Evolutionary conservation across 805 yeast species (phyloP).

Genomic region (Trichomonascus vanleenenianus): DNA sequence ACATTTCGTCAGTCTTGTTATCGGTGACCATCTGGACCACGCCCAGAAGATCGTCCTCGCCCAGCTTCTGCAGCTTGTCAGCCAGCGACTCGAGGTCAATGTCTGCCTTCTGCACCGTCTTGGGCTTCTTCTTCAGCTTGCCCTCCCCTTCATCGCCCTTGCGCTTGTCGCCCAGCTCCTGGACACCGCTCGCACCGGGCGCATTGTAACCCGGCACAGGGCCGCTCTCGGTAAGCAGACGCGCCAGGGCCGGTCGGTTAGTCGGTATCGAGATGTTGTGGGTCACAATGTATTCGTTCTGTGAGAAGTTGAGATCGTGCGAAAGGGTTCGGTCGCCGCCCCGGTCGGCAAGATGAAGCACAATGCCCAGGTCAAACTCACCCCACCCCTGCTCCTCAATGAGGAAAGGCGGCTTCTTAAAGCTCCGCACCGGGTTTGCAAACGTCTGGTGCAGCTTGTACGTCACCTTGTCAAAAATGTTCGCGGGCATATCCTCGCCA

Average conservation of each 20-base stretch:
- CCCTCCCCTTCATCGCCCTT: conserved; percentile 26
- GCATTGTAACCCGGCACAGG: conserved; percentile 52
- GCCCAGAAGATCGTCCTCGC: conserved; percentile 86
- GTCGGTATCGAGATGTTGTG: conserved; percentile 72
- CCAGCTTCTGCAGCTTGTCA: conserved; percentile 76
- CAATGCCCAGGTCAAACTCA: conserved; percentile 83
- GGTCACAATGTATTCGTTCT: conserved; percentile 69
- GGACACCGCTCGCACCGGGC: conserved; percentile 20
- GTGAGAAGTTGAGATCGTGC: conserved; percentile 83
- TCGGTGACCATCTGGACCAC: conserved; percentile 98
- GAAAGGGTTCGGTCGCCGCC: conserved; percentile 80
- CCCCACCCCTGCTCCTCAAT: conserved; percentile 98
- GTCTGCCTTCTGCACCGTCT: conserved; percentile 41
- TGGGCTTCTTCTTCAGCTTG: conserved; percentile 28
- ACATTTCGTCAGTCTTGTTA: conserved; percentile 91
- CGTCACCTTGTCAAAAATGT: conserved; percentile 82
- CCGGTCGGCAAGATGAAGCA: conserved; percentile 69
- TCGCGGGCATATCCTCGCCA: conserved; percentile 81
- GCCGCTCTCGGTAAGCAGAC: conserved; percentile 73
- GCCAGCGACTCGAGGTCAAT: conserved; percentile 89
- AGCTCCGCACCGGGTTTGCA: conserved; percentile 73
- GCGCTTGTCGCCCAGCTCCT: conserved; percentile 30
- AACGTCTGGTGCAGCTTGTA: conserved; percentile 94
- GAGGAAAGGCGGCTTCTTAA: conserved; percentile 77
- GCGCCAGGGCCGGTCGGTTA: conserved; percentile 62